A percentile compares a stretch with the other conserved stretches of the same genome.
Conservation (phyloP, 345 rosid genomes). For the Hibiscus tridactylites region DNA sequence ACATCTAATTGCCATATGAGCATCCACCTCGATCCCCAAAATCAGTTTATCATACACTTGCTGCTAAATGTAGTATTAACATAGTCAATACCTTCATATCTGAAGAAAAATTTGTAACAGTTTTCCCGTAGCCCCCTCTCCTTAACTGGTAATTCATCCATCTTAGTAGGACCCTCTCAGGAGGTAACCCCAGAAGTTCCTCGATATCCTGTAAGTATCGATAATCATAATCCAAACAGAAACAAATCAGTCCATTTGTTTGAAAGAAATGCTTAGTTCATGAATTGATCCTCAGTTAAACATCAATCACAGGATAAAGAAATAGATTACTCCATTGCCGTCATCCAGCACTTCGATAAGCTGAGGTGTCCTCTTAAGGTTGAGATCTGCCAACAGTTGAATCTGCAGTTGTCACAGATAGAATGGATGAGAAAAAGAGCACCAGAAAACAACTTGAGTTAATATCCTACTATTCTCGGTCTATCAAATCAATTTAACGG, state of each 20-base stretch:
- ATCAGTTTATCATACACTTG: not conserved
- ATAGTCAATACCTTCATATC: constrained; percentile 59
- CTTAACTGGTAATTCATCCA: constrained; percentile 94
- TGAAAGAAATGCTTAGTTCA: not conserved
- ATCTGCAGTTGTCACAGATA: constrained; percentile 38
- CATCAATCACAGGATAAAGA: constrained; percentile 7
- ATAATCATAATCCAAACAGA: not conserved
- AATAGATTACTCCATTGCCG: constrained; percentile 36
- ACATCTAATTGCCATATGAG: not conserved
- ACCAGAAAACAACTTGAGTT: not conserved
- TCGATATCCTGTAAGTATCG: constrained; percentile 59
- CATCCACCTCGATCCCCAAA: not conserved
- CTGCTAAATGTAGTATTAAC: constrained; percentile 4
- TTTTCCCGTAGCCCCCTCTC: constrained; percentile 77
- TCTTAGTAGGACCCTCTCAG: constrained; percentile 79
- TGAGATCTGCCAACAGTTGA: constrained; percentile 84
- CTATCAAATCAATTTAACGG: not conserved
- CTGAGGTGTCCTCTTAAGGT: constrained; percentile 91
- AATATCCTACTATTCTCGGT: not conserved
- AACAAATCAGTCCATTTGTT: not conserved
- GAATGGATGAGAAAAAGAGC: not conserved
- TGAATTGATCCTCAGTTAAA: not conserved
- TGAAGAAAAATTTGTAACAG: constrained; percentile 70
- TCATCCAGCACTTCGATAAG: constrained; percentile 86
- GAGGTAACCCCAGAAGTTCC: constrained; percentile 80